Evolutionary conservation across 1,284 basidiomycete species (phyloP).

Genomic region (Pulchroboletus neoregius): DNA sequence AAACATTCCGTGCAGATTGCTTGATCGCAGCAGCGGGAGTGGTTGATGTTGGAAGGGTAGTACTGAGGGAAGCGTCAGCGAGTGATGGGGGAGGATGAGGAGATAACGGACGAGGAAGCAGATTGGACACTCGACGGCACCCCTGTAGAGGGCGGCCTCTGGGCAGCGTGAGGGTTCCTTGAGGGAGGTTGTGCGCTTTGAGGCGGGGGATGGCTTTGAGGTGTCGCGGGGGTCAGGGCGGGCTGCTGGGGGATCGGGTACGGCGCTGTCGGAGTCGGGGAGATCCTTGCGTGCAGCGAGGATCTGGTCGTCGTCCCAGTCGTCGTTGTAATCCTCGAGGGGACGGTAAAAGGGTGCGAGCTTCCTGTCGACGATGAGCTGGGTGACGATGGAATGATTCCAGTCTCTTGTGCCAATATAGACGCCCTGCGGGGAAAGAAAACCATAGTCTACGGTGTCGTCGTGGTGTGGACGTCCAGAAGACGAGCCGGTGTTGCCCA

Average conservation of each 20-base stretch:
- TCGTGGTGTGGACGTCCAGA: slow-evolving; percentile 66
- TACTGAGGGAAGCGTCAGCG: slow-evolving; percentile 52
- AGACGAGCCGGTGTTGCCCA: slow-evolving; percentile 79
- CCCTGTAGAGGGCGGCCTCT: slow-evolving; percentile 78
- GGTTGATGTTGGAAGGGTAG: slow-evolving; percentile 94
- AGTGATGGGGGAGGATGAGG: slow-evolving; percentile 9
- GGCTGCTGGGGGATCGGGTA: slow-evolving; percentile 33
- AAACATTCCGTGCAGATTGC: slow-evolving; percentile 99
- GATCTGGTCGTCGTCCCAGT: slow-evolving; percentile 83
- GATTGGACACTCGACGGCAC: slow-evolving; percentile 97
- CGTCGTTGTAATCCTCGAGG: slow-evolving; percentile 87
- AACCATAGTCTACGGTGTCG: slow-evolving; percentile 78
- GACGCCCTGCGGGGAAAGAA: slow-evolving; percentile 83
- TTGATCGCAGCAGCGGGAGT: slow-evolving; percentile 96
- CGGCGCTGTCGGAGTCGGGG: slow-evolving; percentile 43
- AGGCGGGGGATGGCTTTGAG: slow-evolving; percentile 42
- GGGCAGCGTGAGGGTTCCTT: slow-evolving; percentile 58
- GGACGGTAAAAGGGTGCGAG: slow-evolving; percentile 96
- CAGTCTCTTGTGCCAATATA: slow-evolving; percentile 88
- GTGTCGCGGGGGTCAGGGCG: slow-evolving; percentile 38
- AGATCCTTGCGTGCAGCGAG: slow-evolving; percentile 68
- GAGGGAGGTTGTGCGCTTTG: slow-evolving; percentile 34
- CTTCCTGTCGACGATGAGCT: slow-evolving; percentile 82
- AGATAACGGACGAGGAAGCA: slow-evolving; percentile 85
- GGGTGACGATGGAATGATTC: slow-evolving; percentile 82